These are phyloP conservation scores for Piromyces sp. DNA, from an alignment of 192 early-diverging fungal genomes.

Conservation along the genomic window DNA sequence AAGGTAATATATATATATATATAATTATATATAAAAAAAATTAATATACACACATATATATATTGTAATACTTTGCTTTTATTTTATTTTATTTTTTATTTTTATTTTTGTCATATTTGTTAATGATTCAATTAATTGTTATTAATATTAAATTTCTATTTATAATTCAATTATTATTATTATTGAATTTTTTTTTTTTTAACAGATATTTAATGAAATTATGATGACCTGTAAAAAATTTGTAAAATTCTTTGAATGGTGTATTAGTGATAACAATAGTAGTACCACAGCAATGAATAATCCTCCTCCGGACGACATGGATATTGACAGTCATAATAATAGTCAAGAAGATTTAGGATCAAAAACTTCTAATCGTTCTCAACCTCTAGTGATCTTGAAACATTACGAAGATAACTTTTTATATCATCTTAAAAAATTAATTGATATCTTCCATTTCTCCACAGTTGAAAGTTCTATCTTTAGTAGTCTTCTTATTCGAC, in stretches of 20 bases:
- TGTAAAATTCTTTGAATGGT: not conserved
- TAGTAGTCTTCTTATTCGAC: not conserved
- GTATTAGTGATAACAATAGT: not conserved
- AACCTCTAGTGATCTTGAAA: not conserved
- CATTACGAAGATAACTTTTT: not conserved
- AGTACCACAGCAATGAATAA: not conserved
- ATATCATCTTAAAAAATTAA: not conserved
- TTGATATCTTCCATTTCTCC: not conserved
- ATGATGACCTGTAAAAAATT: not conserved
- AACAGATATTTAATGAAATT: not conserved
- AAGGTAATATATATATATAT: constrained; percentile 26
- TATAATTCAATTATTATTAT: too few relatives aligned
- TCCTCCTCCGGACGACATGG: not conserved
- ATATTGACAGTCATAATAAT: not conserved
- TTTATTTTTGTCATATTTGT: not conserved
- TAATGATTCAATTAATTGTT: too few relatives aligned
- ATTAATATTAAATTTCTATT: too few relatives aligned
- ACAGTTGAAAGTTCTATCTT: not conserved
- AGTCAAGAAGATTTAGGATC: not conserved
- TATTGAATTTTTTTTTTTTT: not conserved
- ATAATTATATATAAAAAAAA: too few relatives aligned
- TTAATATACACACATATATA: too few relatives aligned
- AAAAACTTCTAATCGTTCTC: not conserved
- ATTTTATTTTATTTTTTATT: not conserved
- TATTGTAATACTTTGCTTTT: too few relatives aligned